A percentile compares a stretch with the other conserved stretches of the same genome.
phyloP scores from a whole-genome alignment of 805 yeast species.

The Peterozyma toletana region DNA sequence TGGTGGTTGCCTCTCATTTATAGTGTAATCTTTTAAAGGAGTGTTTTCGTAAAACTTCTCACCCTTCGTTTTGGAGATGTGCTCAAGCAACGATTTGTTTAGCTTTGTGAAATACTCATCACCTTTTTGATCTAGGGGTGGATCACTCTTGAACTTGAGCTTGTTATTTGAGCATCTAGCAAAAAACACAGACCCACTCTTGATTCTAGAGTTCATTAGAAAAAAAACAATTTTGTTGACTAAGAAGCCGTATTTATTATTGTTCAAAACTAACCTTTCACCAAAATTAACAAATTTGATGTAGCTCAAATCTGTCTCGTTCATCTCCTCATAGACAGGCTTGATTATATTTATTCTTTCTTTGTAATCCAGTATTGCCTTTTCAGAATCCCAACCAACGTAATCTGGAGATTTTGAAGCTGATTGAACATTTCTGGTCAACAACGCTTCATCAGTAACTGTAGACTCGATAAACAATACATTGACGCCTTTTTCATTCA shows the following conservation, averaged over 20 bases:
- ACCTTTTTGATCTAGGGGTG: conserved; percentile 75
- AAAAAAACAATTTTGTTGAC: conserved; percentile 88
- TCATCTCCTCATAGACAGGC: conserved; percentile 68
- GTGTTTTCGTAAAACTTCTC: conserved; percentile 18
- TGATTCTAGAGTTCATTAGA: conserved; percentile 83
- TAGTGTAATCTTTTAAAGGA: not conserved
- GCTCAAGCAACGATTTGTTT: conserved; percentile 43
- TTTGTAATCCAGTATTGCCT: conserved; percentile 73
- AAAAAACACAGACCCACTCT: conserved; percentile 85
- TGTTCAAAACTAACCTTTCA: conserved; percentile 70
- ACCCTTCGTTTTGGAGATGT: conserved; percentile 22
- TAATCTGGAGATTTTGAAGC: conserved; percentile 89
- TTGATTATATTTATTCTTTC: conserved; percentile 63
- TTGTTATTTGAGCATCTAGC: conserved; percentile 70
- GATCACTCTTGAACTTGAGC: conserved; percentile 65
- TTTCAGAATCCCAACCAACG: conserved; percentile 60
- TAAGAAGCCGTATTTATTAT: conserved; percentile 81
- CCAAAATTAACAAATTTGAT: conserved; percentile 90
- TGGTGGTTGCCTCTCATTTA: conserved; percentile 24
- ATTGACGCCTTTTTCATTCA: conserved; percentile 57
- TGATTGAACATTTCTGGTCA: conserved; percentile 72
- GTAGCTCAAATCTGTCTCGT: conserved; percentile 55
- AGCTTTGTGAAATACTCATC: conserved; percentile 56
- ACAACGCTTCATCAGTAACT: conserved; percentile 63
- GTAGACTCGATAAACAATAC: conserved; percentile 84